Evolutionary conservation across 1,139 yeast species (phyloP).

Genomic region (Hansenula lynferdii): DNA sequence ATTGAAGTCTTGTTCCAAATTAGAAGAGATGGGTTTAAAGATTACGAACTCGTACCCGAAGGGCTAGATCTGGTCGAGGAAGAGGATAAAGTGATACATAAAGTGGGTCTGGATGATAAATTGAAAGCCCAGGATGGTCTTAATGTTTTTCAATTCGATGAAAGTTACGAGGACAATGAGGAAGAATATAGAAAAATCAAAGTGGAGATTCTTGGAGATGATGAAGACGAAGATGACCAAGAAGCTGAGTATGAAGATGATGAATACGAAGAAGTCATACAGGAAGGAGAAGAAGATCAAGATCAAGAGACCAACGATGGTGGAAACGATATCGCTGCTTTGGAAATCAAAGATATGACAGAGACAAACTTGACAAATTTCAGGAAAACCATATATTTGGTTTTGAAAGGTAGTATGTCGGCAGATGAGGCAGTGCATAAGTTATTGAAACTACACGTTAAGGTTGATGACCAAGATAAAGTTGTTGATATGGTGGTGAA

Average conservation of each 20-base stretch:
- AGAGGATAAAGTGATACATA: constrained; percentile 58
- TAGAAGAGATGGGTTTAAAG: constrained; percentile 44
- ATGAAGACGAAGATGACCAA: constrained; percentile 25
- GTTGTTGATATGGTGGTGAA: constrained; percentile 74
- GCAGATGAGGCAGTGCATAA: constrained; percentile 94
- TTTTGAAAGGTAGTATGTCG: constrained; percentile 89
- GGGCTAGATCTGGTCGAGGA: constrained; percentile 61
- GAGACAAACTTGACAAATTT: constrained; percentile 56
- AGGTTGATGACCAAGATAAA: constrained; percentile 35
- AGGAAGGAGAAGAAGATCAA: constrained; percentile 30
- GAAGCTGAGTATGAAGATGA: constrained; percentile 14
- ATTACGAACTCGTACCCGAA: constrained; percentile 35
- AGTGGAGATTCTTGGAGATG: constrained; percentile 42
- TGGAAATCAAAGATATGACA: constrained; percentile 59
- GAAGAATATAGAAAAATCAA: constrained; percentile 34
- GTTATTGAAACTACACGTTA: constrained; percentile 45
- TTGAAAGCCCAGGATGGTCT: constrained; percentile 43
- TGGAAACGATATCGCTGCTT: constrained; percentile 17
- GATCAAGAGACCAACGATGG: constrained; percentile 24
- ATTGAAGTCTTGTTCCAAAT: constrained; percentile 50
- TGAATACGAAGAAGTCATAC: constrained; percentile 15
- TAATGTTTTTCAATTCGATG: constrained; percentile 50
- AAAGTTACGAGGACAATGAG: constrained; percentile 48
- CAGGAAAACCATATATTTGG: constrained; percentile 73
- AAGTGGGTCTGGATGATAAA: constrained; percentile 48